Base-by-base conservation (phyloP, 1,284 basidiomycete genomes). In the Leccinum griseonigrum region DNA sequence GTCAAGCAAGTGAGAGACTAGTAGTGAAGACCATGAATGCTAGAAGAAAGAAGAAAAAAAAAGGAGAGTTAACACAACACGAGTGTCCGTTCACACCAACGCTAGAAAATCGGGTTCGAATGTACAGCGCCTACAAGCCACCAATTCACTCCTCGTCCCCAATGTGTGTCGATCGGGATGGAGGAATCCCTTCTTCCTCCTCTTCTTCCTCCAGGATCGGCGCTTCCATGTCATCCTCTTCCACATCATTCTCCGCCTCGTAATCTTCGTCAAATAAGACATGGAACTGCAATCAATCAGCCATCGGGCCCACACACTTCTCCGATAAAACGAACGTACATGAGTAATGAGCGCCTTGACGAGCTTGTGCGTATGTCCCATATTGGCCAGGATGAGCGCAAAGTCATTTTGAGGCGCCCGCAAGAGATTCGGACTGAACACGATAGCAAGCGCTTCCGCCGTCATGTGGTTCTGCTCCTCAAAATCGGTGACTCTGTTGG, bases 401-500 rank as follows among this genome's bases (percentile, higher is more conserved):
- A 91, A 87, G 68, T 91, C 87, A 65, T 90, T 89, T 68, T 86
- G 84, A 14, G 86, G 88, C 2, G 86, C 85, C 36, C 86, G 84
- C 57, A 88, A 73, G 59, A 94, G 75, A 68, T 91, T 92, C 2
- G 91, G 91, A 63, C 90, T 90, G 74, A 93, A 92, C 26, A 93
- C 90, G 54, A 92, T 92, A 0, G 92, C 87, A 3, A 94, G 79
- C 6, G 89, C 88, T 66, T 91, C 88, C 0, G 90, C 86, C 2
- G 88, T 91, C 92, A 94, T 94, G 64, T 94, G 90, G 68, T 94
- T 94, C 55, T 87, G 82, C 62, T 92, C 90, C 70, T 94, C 92
- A 71, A 83, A 91, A 68, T 94, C 92, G 8, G 90, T 91, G 31
- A 94, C 88, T 69, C 90, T 91, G 26, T 16, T 8, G 22, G 69